Conservation (phyloP, 140 eudicot species). For the Oenanthe javanica region DNA sequence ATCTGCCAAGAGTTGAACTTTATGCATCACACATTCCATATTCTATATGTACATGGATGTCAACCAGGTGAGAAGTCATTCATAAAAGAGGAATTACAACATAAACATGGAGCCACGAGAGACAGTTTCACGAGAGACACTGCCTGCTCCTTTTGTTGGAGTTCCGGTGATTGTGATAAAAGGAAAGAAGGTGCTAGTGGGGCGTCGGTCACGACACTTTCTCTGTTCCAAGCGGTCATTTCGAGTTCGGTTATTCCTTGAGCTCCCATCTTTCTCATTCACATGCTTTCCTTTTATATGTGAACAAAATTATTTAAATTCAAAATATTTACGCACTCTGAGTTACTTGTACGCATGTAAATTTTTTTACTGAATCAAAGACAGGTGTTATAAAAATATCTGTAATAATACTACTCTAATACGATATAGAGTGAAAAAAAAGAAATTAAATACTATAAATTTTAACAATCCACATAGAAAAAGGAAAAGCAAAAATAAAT, state of each 20-base stretch:
- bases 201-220: constrained; percentile 74
- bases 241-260: constrained; percentile 68
- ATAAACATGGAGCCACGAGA: background rate
- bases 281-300: background rate
- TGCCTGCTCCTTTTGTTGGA: constrained; percentile 50
- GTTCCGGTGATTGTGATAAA: constrained; percentile 64
- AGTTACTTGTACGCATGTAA: background rate
- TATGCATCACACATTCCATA: background rate
- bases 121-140: constrained; percentile 30
- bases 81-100: background rate
- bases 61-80: background rate
- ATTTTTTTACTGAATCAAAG: too few species aligned
- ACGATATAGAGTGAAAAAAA: too few species aligned
- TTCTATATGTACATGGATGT: background rate
- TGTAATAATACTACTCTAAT: too few species aligned
- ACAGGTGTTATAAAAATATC: too few species aligned
- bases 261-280: background rate
- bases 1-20: background rate
- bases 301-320: background rate
- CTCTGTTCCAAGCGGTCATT: constrained; percentile 88
- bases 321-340: too few species aligned
- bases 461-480: background rate
- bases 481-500: background rate
- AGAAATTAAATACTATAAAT: too few species aligned
- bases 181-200: constrained; percentile 51